phyloP scores from a whole-genome alignment of 2,329 filamentous ascomycete species.

The Trichoderma hamatum region DNA sequence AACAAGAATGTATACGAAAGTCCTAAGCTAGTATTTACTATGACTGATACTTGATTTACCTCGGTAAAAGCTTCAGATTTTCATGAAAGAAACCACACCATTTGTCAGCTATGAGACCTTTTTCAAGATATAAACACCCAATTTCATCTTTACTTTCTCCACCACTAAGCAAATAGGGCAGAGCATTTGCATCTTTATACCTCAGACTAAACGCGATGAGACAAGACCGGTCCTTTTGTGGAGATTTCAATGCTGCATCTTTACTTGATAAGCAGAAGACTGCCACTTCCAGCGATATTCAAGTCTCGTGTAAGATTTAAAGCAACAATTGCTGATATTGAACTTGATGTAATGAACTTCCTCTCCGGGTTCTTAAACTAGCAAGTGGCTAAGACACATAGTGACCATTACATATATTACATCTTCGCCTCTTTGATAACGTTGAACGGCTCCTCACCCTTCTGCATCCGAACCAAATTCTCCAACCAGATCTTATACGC shows the following conservation, averaged over 20 bases:
- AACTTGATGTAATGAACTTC: not conserved
- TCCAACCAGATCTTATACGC: conserved; percentile 5
- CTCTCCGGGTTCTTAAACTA: not conserved
- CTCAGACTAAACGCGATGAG: not conserved
- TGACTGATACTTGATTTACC: not conserved
- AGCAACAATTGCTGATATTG: not conserved
- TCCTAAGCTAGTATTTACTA: too few relatives aligned
- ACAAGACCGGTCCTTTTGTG: not conserved
- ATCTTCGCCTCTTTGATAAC: not conserved
- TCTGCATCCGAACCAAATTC: not conserved
- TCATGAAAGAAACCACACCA: not conserved
- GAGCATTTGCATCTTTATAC: not conserved
- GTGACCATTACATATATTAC: not conserved
- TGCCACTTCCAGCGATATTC: not conserved
- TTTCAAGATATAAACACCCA: not conserved
- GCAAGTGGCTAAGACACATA: not conserved
- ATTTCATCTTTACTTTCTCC: not conserved
- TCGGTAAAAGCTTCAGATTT: not conserved
- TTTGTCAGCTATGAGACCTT: not conserved
- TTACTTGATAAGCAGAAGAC: not conserved
- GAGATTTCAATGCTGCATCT: not conserved
- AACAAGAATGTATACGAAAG: too few relatives aligned
- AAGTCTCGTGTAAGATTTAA: not conserved
- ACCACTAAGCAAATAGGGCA: not conserved
- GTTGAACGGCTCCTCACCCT: not conserved